Conservation (phyloP, 1,284 basidiomycete species). For the Volvariella surrecta region DNA sequence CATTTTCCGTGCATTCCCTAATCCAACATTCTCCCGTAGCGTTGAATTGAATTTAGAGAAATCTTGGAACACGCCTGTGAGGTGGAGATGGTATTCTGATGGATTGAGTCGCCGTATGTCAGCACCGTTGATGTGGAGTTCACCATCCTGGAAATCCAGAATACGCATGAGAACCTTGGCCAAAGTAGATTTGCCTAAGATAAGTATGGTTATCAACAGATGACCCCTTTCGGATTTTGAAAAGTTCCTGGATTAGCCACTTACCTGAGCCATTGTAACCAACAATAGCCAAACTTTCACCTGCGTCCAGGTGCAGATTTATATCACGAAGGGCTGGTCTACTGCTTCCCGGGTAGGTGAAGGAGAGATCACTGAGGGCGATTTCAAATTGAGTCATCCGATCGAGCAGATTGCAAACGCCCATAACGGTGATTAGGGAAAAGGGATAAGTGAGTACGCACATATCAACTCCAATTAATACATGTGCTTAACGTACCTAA, state of each 20-base stretch:
- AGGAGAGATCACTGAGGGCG: slow-evolving; percentile 52
- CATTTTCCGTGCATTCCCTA: slow-evolving; percentile 59
- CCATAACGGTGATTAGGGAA: too few relatives aligned
- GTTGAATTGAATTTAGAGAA: slow-evolving; percentile 72
- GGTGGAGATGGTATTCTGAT: slow-evolving; percentile 59
- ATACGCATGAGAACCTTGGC: slow-evolving; percentile 73
- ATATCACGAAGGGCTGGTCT: slow-evolving; percentile 61
- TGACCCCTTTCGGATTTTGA: slow-evolving; percentile 1
- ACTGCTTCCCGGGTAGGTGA: slow-evolving; percentile 65
- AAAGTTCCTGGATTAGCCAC: slow-evolving; percentile 14
- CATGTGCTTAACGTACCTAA: slow-evolving; percentile 35
- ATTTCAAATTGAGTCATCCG: too few relatives aligned
- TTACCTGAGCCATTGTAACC: slow-evolving; percentile 74
- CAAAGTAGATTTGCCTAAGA: slow-evolving; percentile 71
- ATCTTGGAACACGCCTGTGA: slow-evolving; percentile 75
- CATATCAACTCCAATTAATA: slow-evolving; percentile 10
- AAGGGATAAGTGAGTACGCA: slow-evolving; percentile 13
- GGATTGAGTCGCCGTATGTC: slow-evolving; percentile 58
- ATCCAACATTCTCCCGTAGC: slow-evolving; percentile 69
- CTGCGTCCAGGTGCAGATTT: slow-evolving; percentile 59
- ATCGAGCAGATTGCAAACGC: too few relatives aligned
- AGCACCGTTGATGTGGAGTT: slow-evolving; percentile 57
- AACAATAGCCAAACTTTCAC: slow-evolving; percentile 76
- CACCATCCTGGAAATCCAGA: slow-evolving; percentile 59
- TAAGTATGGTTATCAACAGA: slow-evolving; percentile 10